Evolutionary conservation across 495 filamentous ascomycete species (phyloP), one percentile per base, ranked within the genome.

Genomic region (Aspergillus saccharolyticus): DNA sequence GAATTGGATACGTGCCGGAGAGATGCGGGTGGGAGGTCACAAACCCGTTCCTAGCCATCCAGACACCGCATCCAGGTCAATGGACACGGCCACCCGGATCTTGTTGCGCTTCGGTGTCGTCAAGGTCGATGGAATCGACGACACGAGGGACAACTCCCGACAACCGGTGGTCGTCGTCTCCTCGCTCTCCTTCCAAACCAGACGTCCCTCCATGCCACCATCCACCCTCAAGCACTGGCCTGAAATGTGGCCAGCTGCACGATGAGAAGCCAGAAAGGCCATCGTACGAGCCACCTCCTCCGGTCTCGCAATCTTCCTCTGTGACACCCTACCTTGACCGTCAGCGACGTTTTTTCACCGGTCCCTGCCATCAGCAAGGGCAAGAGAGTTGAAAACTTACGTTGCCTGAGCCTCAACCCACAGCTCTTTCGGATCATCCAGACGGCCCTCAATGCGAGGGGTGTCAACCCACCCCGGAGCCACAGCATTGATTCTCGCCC

Each of bases 21-120:
- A 28, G 39, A 53, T 9, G 22, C 22, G n/a, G 25, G 10, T 43
- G 10, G 28, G 17, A 51, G 54, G 8, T 42, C 80, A 79, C 33
- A 12, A 39, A 39, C 33, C 33, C 1, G 83, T 85, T 44, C 83
- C 83, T 4, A 85, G 75, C 74, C 77, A 84, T 15, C 81, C 82
- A 0, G 81, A 83, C 0, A 86, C 75, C 18, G 82, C 81, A 58
- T 85, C 83, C 42, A 86, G 78, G 58, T 86, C 83, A 30, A 86
- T 70, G 2, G 82, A 81, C 14, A 83, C 63, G 14, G 78, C 70
- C 16, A 86, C 67, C 18, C 78, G 78, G 58, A 86, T 75, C 33
- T 68, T 77, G 42, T 71, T 74, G 28, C 63, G 64, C 20, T 67
- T 64, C 51, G 69, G 60, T 10, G 61, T 55, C 16, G 64, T 58